These are phyloP conservation scores for Starmerella khaoyaiensis DNA, from an alignment of 805 yeast genomes.

Conservation along the genomic window DNA sequence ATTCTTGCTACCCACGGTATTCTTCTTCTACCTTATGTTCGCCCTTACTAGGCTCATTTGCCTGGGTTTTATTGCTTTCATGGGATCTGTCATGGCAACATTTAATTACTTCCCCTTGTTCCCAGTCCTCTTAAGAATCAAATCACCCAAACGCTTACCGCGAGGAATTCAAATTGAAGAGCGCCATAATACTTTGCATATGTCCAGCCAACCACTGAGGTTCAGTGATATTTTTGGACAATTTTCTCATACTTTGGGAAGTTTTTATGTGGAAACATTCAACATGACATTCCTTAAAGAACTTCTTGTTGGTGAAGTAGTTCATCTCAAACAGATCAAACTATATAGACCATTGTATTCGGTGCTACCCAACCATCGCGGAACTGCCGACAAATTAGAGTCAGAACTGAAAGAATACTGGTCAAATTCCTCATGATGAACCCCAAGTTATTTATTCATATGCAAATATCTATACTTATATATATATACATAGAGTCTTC, in stretches of 20 bases:
- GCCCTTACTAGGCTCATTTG: slow-evolving; percentile 44
- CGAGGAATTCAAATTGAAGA: slow-evolving; percentile 37
- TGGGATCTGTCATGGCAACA: slow-evolving; percentile 49
- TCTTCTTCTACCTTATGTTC: slow-evolving; percentile 71
- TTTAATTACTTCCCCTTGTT: slow-evolving; percentile 81
- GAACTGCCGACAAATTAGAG: slow-evolving; percentile 20
- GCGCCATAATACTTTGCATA: slow-evolving; percentile 6
- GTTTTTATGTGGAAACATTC: slow-evolving; percentile 6
- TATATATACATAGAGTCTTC: no score
- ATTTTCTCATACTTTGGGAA: slow-evolving; percentile 24
- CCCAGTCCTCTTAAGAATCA: slow-evolving; percentile 61
- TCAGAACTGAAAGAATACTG: slow-evolving; percentile 8
- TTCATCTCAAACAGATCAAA: slow-evolving; percentile 36
- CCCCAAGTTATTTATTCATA: no score
- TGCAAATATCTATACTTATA: no score
- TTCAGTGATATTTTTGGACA: slow-evolving; percentile 37
- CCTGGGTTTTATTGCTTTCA: slow-evolving; percentile 35
- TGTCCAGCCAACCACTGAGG: slow-evolving; percentile 37
- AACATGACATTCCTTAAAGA: slow-evolving; percentile 29
- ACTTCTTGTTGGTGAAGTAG: slow-evolving; percentile 37
- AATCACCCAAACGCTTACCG: slow-evolving; percentile 60
- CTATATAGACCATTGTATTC: slow-evolving; percentile 42
- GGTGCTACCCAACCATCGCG: slow-evolving; percentile 36
- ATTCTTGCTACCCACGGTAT: slow-evolving; percentile 73
- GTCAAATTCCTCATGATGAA: neutral